Evolutionary conservation across 2,329 filamentous ascomycete species (phyloP).

Genomic region (Zymoseptoria tritici): DNA sequence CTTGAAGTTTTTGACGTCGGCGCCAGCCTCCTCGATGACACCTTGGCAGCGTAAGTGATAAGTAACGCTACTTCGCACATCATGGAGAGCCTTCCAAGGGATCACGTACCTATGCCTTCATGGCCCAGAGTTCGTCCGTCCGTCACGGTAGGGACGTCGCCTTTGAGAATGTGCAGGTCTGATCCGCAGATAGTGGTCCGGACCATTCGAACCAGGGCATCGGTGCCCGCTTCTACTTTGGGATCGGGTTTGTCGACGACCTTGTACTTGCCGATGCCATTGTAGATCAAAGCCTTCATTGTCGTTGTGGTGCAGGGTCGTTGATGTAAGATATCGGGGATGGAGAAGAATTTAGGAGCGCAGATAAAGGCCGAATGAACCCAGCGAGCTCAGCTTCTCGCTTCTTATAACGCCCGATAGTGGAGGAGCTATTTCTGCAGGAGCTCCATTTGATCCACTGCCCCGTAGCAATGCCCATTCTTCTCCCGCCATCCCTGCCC

Average conservation of each 20-base stretch:
- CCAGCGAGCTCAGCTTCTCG: neutral
- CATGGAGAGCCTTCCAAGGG: too few species aligned
- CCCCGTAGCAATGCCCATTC: neutral
- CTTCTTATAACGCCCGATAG: neutral
- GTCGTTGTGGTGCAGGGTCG: too few species aligned
- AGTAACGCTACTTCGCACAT: too few species aligned
- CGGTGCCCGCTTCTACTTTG: constrained; percentile 15
- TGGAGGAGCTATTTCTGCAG: neutral
- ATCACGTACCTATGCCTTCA: constrained; percentile 42
- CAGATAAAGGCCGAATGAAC: too few species aligned
- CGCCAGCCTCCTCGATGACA: constrained; percentile 40
- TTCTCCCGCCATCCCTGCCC: neutral
- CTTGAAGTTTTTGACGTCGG: constrained; percentile 40
- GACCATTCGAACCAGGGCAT: constrained; percentile 34
- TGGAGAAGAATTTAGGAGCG: neutral
- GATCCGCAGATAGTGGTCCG: constrained; percentile 26
- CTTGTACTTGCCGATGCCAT: constrained; percentile 20
- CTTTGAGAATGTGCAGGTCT: constrained; percentile 51
- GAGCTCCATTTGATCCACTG: neutral
- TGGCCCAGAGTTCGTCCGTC: constrained; percentile 46
- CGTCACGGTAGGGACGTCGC: constrained; percentile 44
- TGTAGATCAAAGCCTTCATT: constrained; percentile 23
- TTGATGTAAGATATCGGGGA: too few species aligned
- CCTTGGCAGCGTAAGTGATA: too few species aligned
- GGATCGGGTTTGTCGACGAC: constrained; percentile 21